Evolutionary conservation across 176 grass and related monocot genomes (phyloP), one percentile per base, ranked within the genome.

Genomic region (Hordeum marinum): DNA sequence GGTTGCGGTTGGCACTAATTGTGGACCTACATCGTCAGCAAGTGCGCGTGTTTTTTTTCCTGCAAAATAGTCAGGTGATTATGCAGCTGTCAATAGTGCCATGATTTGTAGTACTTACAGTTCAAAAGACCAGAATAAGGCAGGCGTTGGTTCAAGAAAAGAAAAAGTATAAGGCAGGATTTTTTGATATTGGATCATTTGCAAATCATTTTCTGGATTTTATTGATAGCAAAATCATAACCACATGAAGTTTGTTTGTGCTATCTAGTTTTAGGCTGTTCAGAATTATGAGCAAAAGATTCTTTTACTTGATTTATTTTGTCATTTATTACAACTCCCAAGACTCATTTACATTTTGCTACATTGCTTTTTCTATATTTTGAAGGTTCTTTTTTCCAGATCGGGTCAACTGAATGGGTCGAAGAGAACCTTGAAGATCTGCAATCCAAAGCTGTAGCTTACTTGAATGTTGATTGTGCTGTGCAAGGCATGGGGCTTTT

Each of bases 401-500:
- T 98, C 26, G 92, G 91, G 72, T 93, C 93, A 31, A 95, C 93
- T 59, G 93, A 93, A 81, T 95, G 93, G 93, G 91, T 98, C 42
- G 96, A 98, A 84, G 91, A 98, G 46, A 94, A 98, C 89, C 87
- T 98, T 66, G 87, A 68, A 81, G 92, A 87, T 88, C 90, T 98
- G 59, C 67, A 89, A 80, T 92, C 96, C n/a, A 94, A 94, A 92
- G 96, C 96, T 92, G 93, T 98, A 80, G 93, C 83, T 54, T 98
- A 98, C 74, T 76, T 98, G 63, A 98, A 98, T 90, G 93, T 98
- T 89, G 96, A 98, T 89, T 98, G 96, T 83, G 93, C 96, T 10
- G 96, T 98, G 81, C 96, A 98, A 95, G 96, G 96, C 36, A 43
- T 78, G 58, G 96, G 96, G 0, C 86, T 98, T 87, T 95, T 93